Evolutionary conservation across 768 basidiomycete species (phyloP), one percentile per base, ranked within the genome.

Genomic region (Tubosaeta brunneosetosa): DNA sequence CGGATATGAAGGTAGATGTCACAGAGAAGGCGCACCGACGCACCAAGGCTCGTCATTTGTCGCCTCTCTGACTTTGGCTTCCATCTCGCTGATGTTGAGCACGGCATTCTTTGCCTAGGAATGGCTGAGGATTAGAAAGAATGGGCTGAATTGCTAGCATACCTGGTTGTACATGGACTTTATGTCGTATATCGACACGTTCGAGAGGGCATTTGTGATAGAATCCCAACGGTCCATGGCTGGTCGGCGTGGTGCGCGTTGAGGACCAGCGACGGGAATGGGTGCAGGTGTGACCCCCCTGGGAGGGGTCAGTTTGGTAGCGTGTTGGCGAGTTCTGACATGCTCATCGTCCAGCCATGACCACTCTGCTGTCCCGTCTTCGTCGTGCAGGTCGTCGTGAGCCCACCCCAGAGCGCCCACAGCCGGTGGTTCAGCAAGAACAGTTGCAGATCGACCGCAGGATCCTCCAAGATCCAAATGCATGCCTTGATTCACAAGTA

Each of bases 21-120:
- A 9, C 9, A 22, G 46, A 12, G 6, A 25, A 29, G 33, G 26
- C 8, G 14, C 3, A 37, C 31, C n/a, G n/a, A 72, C 83, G 59
- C 66, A 97, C 95, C 97, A 99, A 51, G 97, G 87, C 57, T 99
- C 97, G 61, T 97, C 94, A 55, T 97, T 98, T 0, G 97, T 99
- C 2, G 95, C 97, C 55, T 97, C 95, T 57, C 83, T 78, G 16
- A 98, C 95, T 73, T 97, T 98, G 8, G 88, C 89, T 71, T 99
- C 95, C 83, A 91, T 95, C 74, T 97, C 95, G 61, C 87, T 91
- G 55, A 97, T 79, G 72, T 98, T 98, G 61, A 99, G 79, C 17
- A 98, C 94, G 55, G 93, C 85, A 70, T 97, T 97, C 77, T 92
- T 95, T 27, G 95, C 95, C 89, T 94, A 55, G 6, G 48, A n/a